Percentiles rank a stretch among this genome's conserved stretches.
These are phyloP conservation scores for Cyclospora cayetanensis DNA, from an alignment of 169 alveolate species.

Conservation along the genomic window DNA sequence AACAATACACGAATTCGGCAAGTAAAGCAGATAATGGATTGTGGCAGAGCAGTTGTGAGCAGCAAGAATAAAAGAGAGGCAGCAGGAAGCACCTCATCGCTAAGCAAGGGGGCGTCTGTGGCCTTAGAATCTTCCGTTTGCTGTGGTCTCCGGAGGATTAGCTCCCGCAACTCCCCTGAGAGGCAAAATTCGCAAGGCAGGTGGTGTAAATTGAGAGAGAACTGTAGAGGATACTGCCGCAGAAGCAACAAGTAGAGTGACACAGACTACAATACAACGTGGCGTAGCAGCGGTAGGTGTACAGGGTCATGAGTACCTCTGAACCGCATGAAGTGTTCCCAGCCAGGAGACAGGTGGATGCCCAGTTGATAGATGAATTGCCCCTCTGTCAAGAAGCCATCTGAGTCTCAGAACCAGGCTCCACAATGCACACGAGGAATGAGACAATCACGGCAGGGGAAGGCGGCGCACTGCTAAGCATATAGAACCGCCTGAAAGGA, in stretches of 20 bases:
- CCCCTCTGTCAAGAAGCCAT: slow-evolving; percentile 83
- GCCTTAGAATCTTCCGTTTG: slow-evolving; percentile 69
- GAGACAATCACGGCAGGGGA: no score
- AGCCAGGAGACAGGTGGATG: slow-evolving; percentile 88
- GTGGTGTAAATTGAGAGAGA: background rate
- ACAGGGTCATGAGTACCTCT: slow-evolving; percentile 68
- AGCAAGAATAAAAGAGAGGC: background rate
- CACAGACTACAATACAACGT: background rate
- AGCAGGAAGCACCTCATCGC: background rate
- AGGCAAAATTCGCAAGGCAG: background rate
- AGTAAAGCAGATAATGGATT: background rate
- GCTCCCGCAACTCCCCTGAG: slow-evolving; percentile 81
- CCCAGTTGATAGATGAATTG: slow-evolving; percentile 85
- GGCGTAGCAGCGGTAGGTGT: background rate
- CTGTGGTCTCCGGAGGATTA: slow-evolving; percentile 81
- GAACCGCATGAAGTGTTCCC: slow-evolving; percentile 91
- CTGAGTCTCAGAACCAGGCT: slow-evolving; percentile 42
- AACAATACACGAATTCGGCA: background rate
- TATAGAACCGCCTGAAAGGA: no score
- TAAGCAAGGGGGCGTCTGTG: background rate
- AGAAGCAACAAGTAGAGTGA: background rate
- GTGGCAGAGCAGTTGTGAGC: background rate
- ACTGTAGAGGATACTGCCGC: background rate
- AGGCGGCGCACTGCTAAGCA: no score
- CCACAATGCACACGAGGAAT: no score